These are phyloP conservation scores for Aspergillus bombycis DNA, from an alignment of 2,329 filamentous ascomycete species.

Conservation along the genomic window DNA sequence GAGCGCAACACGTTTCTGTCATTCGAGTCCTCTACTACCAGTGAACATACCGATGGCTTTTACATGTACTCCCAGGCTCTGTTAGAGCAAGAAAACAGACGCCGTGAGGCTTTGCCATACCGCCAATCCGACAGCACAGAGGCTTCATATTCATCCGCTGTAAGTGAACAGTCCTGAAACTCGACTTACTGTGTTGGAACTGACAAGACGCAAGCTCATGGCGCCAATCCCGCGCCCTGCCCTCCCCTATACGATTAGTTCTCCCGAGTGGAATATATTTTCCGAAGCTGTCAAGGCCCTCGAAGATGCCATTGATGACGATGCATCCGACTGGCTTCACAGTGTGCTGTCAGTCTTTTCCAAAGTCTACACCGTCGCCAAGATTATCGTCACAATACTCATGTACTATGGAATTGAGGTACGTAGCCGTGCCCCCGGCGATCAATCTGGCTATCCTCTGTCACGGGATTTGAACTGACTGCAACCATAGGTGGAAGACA, in stretches of 20 bases:
- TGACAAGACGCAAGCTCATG: conserved; percentile 18
- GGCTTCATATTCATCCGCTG: conserved; percentile 25
- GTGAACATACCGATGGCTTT: conserved; percentile 25
- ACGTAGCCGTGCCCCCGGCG: conserved; percentile 8
- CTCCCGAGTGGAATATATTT: conserved; percentile 33
- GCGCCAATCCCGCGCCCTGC: conserved; percentile 21
- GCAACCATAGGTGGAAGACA: conserved; percentile 34
- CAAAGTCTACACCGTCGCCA: conserved; percentile 41
- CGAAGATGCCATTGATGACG: conserved; percentile 23
- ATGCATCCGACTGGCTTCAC: conserved; percentile 27
- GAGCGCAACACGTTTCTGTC: conserved; percentile 4
- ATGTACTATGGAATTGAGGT: conserved; percentile 40
- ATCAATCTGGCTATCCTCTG: background rate
- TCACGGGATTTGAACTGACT: conserved; percentile 2
- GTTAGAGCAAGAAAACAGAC: conserved; percentile 16
- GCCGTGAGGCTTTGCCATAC: conserved; percentile 4
- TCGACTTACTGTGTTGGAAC: background rate
- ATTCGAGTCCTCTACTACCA: conserved; percentile 12
- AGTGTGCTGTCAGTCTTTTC: conserved; percentile 35
- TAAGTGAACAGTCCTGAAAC: conserved; percentile 12
- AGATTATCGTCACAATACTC: conserved; percentile 37
- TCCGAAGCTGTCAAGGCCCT: conserved; percentile 16
- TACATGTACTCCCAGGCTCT: conserved; percentile 28
- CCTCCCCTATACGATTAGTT: conserved; percentile 35
- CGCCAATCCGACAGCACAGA: conserved; percentile 22